Evolutionary conservation across 306 rosid genomes (phyloP), one percentile per base, ranked within the genome.

Genomic region (Glycyrrhiza uralensis): DNA sequence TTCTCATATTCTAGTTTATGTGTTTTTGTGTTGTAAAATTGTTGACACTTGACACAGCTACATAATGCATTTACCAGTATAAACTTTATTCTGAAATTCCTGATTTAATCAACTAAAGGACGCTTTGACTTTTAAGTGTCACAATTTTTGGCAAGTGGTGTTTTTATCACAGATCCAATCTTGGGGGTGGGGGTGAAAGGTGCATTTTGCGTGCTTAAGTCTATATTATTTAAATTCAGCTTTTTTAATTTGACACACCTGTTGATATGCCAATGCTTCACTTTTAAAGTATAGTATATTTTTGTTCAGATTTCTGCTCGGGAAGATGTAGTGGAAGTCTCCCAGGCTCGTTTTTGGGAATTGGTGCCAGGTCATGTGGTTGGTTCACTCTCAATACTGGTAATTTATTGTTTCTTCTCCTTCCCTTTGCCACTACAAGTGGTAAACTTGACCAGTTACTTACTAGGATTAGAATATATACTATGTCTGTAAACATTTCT

Each of bases 321-420:
- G 0, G 97, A 91, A 82, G 99, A 91, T 71, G 85, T 85, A 44
- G 20, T 84, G 55, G 97, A 91, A 81, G 89, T 95, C 67, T 71
- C 90, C 46, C 89, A 82, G 69, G 88, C 90, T 44, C 96, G 92
- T 28, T 95, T 95, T 77, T 95, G 97, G 99, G 99, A 91, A 77
- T 70, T 87, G 66, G 96, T 94, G 80, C 99, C 99, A 4, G 97
- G 97, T 77, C 90, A 86, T 65, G 92, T 86, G 67, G 87, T 89
- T 74, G 97, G 96, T 65, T 94, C 93, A 54, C 76, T 94, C 56
- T 71, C 88, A 35, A 60, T 91, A 74, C 90, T 77, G 99, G 97
- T 81, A 50, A 46, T 68, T 44, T 12, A 33, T 29, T 51, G 19
- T 59, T 18, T 42, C 18, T 35, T 77, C 2, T 39, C 67, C 49